These are phyloP conservation scores for Diaporthe citri DNA, from an alignment of 2,329 filamentous ascomycete genomes.

Conservation along the genomic window DNA sequence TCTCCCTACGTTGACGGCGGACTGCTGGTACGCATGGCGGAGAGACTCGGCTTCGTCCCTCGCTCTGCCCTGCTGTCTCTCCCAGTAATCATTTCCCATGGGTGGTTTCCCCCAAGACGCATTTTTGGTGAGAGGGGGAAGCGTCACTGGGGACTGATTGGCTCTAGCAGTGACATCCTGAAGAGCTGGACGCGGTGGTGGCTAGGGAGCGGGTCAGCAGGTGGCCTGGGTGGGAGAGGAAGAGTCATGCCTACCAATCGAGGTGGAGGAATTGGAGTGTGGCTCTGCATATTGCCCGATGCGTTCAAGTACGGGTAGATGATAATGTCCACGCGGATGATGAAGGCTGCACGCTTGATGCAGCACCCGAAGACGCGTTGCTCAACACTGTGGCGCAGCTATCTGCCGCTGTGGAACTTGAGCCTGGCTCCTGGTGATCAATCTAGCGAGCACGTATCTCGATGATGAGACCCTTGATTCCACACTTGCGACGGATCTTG, in stretches of 20 bases:
- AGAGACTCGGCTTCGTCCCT: neutral
- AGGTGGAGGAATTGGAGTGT: slow-evolving; percentile 16
- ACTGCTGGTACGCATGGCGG: no score
- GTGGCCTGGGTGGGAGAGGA: neutral
- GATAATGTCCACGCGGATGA: neutral
- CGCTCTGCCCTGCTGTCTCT: neutral
- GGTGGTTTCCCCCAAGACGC: neutral
- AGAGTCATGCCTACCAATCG: slow-evolving; percentile 5
- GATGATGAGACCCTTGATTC: neutral
- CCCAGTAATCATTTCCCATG: neutral
- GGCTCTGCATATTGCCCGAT: slow-evolving; percentile 1
- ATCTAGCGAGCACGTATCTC: neutral
- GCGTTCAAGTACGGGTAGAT: neutral
- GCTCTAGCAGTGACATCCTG: slow-evolving; percentile 50
- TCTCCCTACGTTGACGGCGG: neutral
- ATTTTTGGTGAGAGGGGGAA: slow-evolving; percentile 32
- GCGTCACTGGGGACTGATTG: slow-evolving; percentile 43
- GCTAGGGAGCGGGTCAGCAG: slow-evolving; percentile 15
- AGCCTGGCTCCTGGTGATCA: neutral
- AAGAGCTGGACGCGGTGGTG: slow-evolving; percentile 34
- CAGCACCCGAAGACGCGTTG: neutral
- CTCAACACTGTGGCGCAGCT: no score
- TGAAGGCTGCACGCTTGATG: neutral
- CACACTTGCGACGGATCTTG: neutral
- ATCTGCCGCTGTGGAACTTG: neutral